Evolutionary conservation across 495 filamentous ascomycete genomes (phyloP).

Genomic region (Parachaetomium inaequale): DNA sequence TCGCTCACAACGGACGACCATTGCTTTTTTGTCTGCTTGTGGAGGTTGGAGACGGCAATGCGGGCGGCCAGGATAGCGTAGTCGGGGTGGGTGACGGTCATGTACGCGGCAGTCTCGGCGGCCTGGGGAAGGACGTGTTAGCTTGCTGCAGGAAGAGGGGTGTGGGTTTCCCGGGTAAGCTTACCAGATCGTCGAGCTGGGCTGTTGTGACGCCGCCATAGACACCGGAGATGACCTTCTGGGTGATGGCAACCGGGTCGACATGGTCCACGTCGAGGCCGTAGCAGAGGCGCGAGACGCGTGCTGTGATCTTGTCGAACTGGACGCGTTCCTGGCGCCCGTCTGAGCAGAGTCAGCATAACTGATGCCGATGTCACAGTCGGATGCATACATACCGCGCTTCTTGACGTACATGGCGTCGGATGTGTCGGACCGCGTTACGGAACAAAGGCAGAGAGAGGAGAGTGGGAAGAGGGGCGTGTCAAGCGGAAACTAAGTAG

Average conservation of each 20-base stretch:
- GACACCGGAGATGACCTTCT: conserved; percentile 98
- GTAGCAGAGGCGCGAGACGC: conserved; percentile 95
- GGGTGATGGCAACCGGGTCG: conserved; percentile 95
- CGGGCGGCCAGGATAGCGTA: conserved; percentile 98
- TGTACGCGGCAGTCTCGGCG: conserved; percentile 97
- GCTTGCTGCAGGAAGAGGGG: neutral
- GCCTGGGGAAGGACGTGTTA: conserved; percentile 55
- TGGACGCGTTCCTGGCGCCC: conserved; percentile 99
- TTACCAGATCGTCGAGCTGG: conserved; percentile 93
- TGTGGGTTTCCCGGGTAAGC: conserved; percentile 24
- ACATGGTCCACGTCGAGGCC: conserved; percentile 95
- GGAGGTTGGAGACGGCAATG: conserved; percentile 97
- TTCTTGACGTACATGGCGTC: conserved; percentile 57
- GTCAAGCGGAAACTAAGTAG: neutral
- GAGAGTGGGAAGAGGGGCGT: neutral
- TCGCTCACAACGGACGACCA: conserved; percentile 92
- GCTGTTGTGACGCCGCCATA: conserved; percentile 97
- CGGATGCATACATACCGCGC: conserved; percentile 47
- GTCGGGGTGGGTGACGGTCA: conserved; percentile 98
- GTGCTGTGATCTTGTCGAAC: conserved; percentile 99
- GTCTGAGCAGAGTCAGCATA: conserved; percentile 54
- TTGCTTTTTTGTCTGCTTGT: conserved; percentile 99
- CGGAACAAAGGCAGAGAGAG: conserved; percentile 5
- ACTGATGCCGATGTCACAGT: neutral
- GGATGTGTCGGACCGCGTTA: conserved; percentile 7